phyloP scores from a whole-genome alignment of 768 basidiomycete genomes.

The Tricholoma hemisulphureum region DNA sequence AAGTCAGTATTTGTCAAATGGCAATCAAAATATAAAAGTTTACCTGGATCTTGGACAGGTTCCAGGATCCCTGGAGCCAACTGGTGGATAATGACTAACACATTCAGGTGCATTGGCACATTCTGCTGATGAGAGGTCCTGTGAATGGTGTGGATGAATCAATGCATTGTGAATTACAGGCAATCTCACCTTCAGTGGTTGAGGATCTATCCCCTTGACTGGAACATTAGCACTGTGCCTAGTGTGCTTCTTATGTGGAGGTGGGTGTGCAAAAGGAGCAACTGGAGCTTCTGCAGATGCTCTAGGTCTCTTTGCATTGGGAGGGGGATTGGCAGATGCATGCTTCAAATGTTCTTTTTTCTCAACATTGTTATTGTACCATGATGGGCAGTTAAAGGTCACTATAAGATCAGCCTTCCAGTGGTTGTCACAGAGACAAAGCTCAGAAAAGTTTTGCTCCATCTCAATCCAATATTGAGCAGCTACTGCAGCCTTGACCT shows the following conservation, averaged over 20 bases:
- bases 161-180: background rate
- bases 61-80: background rate
- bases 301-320: background rate
- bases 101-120: background rate
- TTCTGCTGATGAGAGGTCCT: background rate
- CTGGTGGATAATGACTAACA: background rate
- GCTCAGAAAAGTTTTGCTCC: background rate
- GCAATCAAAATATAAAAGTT: background rate
- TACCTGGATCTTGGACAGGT: background rate
- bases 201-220: background rate
- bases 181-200: background rate
- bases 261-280: background rate
- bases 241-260: background rate
- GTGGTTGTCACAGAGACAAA: background rate
- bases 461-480: background rate
- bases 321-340: background rate
- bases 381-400: background rate
- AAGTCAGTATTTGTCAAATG: background rate
- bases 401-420: background rate
- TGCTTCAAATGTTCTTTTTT: background rate
- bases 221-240: background rate
- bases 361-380: background rate
- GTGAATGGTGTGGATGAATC: background rate
- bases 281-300: background rate
- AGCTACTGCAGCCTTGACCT: background rate